Evolutionary conservation across 2,329 filamentous ascomycete species (phyloP), one percentile per base, ranked within the genome.

Genomic region (Neonectria hederae): DNA sequence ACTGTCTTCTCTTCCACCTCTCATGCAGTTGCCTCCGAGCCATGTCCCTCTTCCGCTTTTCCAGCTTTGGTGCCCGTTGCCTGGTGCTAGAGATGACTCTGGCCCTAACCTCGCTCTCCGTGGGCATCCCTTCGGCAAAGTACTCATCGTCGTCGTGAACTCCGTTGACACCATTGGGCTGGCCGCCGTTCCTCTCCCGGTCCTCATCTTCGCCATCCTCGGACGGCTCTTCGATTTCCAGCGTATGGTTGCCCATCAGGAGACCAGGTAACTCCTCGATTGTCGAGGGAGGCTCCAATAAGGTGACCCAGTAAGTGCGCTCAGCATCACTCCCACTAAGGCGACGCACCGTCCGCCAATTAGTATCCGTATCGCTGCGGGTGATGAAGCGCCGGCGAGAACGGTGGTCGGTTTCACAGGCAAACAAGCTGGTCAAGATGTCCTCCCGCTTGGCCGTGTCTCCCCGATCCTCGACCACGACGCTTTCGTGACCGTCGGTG

Each of bases 1-100:
- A 97, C 42, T 90, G 88, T 49, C 93, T 85, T 63, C 91, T 86
- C 72, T 87, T 87, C 92, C 92, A 96, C 54, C 92, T 85, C 58
- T 94, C 88, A 70, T 90, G 84, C 38, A 93, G 81, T 67, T 84
- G 83, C 42, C 79, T 81, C 14, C 86, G 81, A 1, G 85, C 84
- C 78, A 81, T 78, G 7, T 79, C 76, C 28, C 79, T 76, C 26
- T 79, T 76, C 19, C 79, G 75, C 62, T 79, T 81, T 45, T 82
- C 79, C 58, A 80, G 75, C 53, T 77, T 79, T 2, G 78, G 76
- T 1, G 74, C 77, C 40, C 77, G 68, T 9, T 75, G 78, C n/a
- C 78, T 79, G 35, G 71, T 77, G 22, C 76, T 78, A 7, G 75
- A 72, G 14, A 78, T 76, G 5, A 77, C 76, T 55, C 78, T 78